Base-by-base conservation (phyloP, 768 basidiomycete genomes). In the Russula olivacea region DNA sequence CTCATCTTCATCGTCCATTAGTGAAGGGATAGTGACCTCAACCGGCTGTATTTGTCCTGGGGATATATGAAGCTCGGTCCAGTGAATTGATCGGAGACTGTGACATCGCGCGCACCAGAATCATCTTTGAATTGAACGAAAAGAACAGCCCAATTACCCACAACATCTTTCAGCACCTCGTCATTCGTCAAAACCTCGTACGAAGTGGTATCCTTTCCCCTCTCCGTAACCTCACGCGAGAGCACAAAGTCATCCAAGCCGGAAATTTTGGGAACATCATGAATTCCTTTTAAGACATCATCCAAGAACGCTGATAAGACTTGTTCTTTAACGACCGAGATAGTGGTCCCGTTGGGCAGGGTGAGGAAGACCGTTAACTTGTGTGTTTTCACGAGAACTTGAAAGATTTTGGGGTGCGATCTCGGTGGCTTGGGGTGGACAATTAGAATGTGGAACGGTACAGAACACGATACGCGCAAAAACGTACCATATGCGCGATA, bases 381-480 rank as follows among this genome's bases (percentile, higher is more conserved):
- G 76, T 90, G 87, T 0, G 88, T 86, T 69, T 87, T 89, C 67
- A 90, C 72, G n/a, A 83, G 77, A 19, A 91, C 69, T 58, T 88
- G 84, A 74, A 85, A 85, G 54, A 82, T 76, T 74, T 85, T 88
- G 9, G 85, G 84, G 45, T 79, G 79, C 15, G 76, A 66, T 69
- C 81, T 79, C 14, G 76, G 79, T 30, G 84, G 83, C 87, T 84
- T 21, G 10, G n/a, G 10, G 28, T 48, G 43, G 12, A 54, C 60
- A 10, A 53, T 51, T 21, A 57, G 48, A 4, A 4, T 15, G 38
- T 34, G 34, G 3, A 7, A 55, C n/a, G 9, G 12, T 10, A 28
- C 19, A 4, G 11, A 43, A 10, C 32, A 5, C 11, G 2, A 23
- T 41, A 17, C 30, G 40, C 32, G 21, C n/a, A 41, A 10, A n/a